Evolutionary conservation across 441 rosid genomes (phyloP).

Genomic region (Pelargonium citronellum): DNA sequence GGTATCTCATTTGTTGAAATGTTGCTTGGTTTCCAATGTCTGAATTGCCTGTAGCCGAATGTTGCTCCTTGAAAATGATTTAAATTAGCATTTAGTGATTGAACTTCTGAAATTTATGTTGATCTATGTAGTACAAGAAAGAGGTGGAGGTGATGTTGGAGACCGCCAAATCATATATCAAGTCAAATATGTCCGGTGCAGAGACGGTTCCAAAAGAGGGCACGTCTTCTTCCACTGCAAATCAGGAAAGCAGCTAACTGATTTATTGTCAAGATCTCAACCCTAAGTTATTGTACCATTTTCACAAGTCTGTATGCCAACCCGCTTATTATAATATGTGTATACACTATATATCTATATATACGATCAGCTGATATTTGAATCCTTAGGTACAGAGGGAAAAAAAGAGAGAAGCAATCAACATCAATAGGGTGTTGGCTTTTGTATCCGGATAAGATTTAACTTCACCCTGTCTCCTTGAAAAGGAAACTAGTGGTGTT

Average conservation of each 20-base stretch:
- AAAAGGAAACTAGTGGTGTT: slow-evolving; percentile 26
- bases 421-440: background rate
- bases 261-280: background rate
- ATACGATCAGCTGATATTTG: background rate
- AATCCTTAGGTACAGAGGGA: background rate
- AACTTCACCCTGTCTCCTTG: slow-evolving; percentile 29
- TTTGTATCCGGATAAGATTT: background rate
- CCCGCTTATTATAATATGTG: background rate
- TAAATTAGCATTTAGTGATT: background rate
- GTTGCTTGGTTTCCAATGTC: background rate
- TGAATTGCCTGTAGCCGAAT: background rate
- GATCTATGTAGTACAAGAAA: slow-evolving; percentile 65
- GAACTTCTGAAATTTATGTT: background rate
- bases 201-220: slow-evolving; percentile 18
- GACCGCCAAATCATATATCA: slow-evolving; percentile 39
- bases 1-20: slow-evolving; percentile 19
- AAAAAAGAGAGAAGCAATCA: background rate
- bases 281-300: background rate
- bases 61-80: background rate
- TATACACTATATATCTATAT: too few relatives aligned
- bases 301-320: background rate
- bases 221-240: slow-evolving; percentile 17
- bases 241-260: slow-evolving; percentile 29
- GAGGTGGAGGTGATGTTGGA: slow-evolving; percentile 74
- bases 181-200: slow-evolving; percentile 25